Evolutionary conservation across 495 filamentous ascomycete genomes (phyloP).

Genomic region (Talaromyces trachyspermus): DNA sequence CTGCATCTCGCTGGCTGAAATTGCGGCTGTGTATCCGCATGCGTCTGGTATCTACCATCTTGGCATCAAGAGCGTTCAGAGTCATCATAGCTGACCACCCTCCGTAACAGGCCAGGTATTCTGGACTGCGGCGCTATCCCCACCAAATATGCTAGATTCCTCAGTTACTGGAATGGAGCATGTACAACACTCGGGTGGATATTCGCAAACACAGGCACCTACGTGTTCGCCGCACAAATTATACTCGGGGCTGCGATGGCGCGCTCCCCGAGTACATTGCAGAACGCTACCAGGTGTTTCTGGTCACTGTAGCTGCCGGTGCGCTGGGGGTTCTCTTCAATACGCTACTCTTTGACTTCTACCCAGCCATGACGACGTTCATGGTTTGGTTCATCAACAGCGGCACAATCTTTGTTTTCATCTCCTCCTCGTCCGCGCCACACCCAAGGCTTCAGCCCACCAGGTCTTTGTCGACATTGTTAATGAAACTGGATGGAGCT

Average conservation of each 20-base stretch:
- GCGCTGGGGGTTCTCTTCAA: not conserved
- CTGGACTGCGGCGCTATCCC: not conserved
- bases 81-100: not conserved
- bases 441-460: not conserved
- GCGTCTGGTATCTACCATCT: not conserved
- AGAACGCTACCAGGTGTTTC: not conserved
- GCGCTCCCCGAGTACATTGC: not conserved
- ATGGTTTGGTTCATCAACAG: slow-evolving; percentile 5
- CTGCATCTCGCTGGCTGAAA: not conserved
- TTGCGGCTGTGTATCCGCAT: not conserved
- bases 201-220: not conserved
- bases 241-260: not conserved
- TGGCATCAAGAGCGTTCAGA: no score
- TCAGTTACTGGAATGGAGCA: not conserved
- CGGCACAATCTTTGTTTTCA: slow-evolving; percentile 6
- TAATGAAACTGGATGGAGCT: slow-evolving; percentile 9
- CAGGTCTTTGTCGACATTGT: slow-evolving; percentile 6
- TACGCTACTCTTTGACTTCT: slow-evolving; percentile 2
- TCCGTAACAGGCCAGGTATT: not conserved
- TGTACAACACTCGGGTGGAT: not conserved
- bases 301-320: not conserved
- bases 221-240: not conserved
- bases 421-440: slow-evolving; percentile 2
- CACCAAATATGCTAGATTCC: not conserved
- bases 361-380: not conserved